Percentiles rank a stretch among this genome's conserved stretches.
Evolutionary conservation across 441 rosid genomes (phyloP).

Genomic region (Mallotus japonicus): DNA sequence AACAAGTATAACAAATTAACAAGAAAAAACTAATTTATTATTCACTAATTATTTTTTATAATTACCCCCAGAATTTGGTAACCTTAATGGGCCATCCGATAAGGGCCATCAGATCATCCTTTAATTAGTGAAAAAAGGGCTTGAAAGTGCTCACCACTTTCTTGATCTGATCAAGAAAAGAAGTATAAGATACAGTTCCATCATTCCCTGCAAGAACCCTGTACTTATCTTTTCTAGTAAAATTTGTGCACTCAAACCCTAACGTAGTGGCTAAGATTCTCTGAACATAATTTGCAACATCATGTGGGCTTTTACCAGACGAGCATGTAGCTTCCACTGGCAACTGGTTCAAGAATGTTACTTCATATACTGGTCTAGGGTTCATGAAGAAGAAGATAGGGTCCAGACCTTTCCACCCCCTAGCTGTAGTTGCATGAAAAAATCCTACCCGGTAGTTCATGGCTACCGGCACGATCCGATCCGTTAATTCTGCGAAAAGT

Average conservation of each 20-base stretch:
- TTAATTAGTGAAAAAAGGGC: slow-evolving; percentile 44
- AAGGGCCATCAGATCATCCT: neutral
- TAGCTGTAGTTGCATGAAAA: slow-evolving; percentile 90
- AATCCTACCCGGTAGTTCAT: slow-evolving; percentile 89
- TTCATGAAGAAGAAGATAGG: slow-evolving; percentile 94
- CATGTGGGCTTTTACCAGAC: slow-evolving; percentile 82
- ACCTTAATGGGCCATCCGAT: too few species aligned
- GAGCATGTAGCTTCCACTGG: slow-evolving; percentile 81
- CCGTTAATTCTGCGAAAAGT: slow-evolving; percentile 79
- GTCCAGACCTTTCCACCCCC: slow-evolving; percentile 88
- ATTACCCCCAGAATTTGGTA: too few species aligned
- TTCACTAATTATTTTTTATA: neutral
- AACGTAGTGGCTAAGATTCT: slow-evolving; percentile 82
- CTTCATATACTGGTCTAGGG: slow-evolving; percentile 86
- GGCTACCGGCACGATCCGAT: slow-evolving; percentile 81
- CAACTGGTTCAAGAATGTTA: slow-evolving; percentile 79
- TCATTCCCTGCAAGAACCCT: slow-evolving; percentile 80
- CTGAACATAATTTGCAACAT: slow-evolving; percentile 88
- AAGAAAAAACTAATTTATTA: slow-evolving; percentile 4
- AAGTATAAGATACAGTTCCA: slow-evolving; percentile 61
- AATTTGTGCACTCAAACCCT: slow-evolving; percentile 90
- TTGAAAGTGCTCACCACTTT: slow-evolving; percentile 56
- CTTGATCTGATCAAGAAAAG: slow-evolving; percentile 51
- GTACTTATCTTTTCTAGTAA: slow-evolving; percentile 86
- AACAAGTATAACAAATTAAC: slow-evolving; percentile 6